Evolutionary conservation across 352 stramenopile genomes (phyloP), one percentile per base, ranked within the genome.

Genomic region (Globisporangium rhizosaccharum): DNA sequence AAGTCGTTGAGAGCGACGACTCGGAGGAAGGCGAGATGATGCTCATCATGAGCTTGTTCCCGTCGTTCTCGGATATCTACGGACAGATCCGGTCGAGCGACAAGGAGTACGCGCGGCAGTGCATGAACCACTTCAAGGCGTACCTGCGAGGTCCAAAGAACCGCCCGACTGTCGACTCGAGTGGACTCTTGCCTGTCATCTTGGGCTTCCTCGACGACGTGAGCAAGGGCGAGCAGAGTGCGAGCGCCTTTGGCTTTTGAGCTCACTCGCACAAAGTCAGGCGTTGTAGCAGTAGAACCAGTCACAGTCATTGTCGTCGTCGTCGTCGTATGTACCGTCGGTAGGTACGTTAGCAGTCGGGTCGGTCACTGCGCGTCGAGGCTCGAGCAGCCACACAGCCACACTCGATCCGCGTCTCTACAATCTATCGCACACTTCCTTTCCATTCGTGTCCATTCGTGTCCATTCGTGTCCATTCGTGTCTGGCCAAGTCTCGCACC

Each of bases 21-120:
- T 56, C 76, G 2, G 85, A 94, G 57, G 85, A 91, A 49, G 85
- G 85, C 17, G 77, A 91, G 61, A 80, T 95, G 61, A 70, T 86
- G 59, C 75, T 95, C 53, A 73, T 94, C 48, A 90, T 90, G 72
- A 81, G 71, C 51, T 51, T 94, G 23, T 96, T 96, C 57, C 88
- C 88, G n/a, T 91, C 82, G 48, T 94, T 96, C 68, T 82, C 83
- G 36, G 73, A 93, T 63, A 86, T 92, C 67, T 96, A 89, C 66
- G 72, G 83, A 26, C 86, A 96, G 60, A 90, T 96, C 51, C 76
- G 78, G 45, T 71, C 65, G 42, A 85, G 71, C 52, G 87, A 96
- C 65, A 68, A 66, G 36, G 85, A 90, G 54, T 94, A 91, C 59
- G 86, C 88, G 28, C 77, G 79, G 54, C 86, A 96, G 50, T 94